Percentiles rank a stretch among this genome's conserved stretches.
Evolutionary conservation across 306 rosid species (phyloP).

Genomic region (Rosa persica): DNA sequence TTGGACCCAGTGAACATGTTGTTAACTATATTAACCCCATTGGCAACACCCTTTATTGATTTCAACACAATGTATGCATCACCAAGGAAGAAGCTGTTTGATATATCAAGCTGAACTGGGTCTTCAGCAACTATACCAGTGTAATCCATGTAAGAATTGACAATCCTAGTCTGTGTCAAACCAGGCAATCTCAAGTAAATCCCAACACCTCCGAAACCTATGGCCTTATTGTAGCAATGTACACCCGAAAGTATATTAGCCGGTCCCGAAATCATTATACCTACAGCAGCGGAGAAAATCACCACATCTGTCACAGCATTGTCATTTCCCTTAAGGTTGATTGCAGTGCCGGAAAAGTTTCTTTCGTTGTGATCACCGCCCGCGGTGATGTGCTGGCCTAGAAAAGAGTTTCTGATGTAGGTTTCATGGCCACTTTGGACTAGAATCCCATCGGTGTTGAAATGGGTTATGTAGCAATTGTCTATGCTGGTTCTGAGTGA

Average conservation of each 20-base stretch:
- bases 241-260: slow-evolving; percentile 74
- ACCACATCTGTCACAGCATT: slow-evolving; percentile 84
- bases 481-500: slow-evolving; percentile 77
- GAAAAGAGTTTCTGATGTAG: slow-evolving; percentile 72
- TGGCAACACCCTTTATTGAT: slow-evolving; percentile 59
- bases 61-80: slow-evolving; percentile 67
- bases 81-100: slow-evolving; percentile 80
- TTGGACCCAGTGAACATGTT: slow-evolving; percentile 78
- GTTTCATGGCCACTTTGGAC: slow-evolving; percentile 87
- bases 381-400: slow-evolving; percentile 91
- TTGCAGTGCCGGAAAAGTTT: slow-evolving; percentile 76
- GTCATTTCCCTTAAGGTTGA: slow-evolving; percentile 68
- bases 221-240: slow-evolving; percentile 94
- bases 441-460: slow-evolving; percentile 66
- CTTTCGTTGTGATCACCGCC: slow-evolving; percentile 59
- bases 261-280: slow-evolving; percentile 65
- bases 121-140: slow-evolving; percentile 89
- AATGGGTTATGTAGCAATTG: slow-evolving; percentile 86
- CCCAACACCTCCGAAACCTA: slow-evolving; percentile 83
- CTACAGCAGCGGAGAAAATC: slow-evolving; percentile 69
- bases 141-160: slow-evolving; percentile 84
- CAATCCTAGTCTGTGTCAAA: slow-evolving; percentile 74
- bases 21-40: slow-evolving; percentile 71
- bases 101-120: slow-evolving; percentile 78
- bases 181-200: slow-evolving; percentile 69